A percentile compares a stretch with the other conserved stretches of the same genome.
phyloP scores from a whole-genome alignment of 306 rosid genomes.

The Datisca glomerata region DNA sequence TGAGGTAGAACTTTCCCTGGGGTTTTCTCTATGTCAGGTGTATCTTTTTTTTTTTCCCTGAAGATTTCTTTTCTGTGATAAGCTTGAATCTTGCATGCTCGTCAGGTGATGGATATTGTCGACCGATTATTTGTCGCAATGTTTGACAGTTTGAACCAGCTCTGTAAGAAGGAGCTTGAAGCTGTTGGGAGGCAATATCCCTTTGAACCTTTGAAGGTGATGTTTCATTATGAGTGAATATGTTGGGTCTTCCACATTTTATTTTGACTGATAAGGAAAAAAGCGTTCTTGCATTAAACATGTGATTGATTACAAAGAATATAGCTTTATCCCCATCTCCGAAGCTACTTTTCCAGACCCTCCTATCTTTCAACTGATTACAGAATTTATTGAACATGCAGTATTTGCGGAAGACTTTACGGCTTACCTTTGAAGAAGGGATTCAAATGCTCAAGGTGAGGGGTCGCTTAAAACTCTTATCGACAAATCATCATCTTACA shows the following conservation, averaged over 20 bases:
- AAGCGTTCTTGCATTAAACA: too few relatives aligned
- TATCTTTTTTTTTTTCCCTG: constrained; percentile 5
- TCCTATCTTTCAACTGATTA: background rate
- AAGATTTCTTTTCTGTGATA: background rate
- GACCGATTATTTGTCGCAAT: constrained; percentile 60
- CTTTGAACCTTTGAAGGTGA: constrained; percentile 85
- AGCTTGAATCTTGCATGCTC: constrained; percentile 5
- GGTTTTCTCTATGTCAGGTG: constrained; percentile 2
- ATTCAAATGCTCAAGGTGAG: constrained; percentile 84
- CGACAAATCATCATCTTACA: background rate
- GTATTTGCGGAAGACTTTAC: constrained; percentile 68
- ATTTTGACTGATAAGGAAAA: too few relatives aligned
- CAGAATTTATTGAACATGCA: constrained; percentile 26
- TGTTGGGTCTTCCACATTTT: too few relatives aligned
- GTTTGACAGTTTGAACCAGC: constrained; percentile 57
- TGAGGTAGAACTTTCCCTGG: constrained; percentile 45
- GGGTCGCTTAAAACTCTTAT: background rate
- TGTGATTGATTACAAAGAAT: too few relatives aligned
- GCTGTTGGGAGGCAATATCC: constrained; percentile 76
- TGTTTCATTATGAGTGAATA: background rate
- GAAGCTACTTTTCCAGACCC: constrained; percentile 1
- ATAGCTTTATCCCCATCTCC: too few relatives aligned
- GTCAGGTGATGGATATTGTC: constrained; percentile 81
- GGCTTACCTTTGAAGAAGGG: constrained; percentile 88
- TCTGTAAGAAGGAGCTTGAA: constrained; percentile 59